Base-by-base conservation (phyloP, 2,329 filamentous ascomycete genomes). In the Sporothrix euskadiensis region DNA sequence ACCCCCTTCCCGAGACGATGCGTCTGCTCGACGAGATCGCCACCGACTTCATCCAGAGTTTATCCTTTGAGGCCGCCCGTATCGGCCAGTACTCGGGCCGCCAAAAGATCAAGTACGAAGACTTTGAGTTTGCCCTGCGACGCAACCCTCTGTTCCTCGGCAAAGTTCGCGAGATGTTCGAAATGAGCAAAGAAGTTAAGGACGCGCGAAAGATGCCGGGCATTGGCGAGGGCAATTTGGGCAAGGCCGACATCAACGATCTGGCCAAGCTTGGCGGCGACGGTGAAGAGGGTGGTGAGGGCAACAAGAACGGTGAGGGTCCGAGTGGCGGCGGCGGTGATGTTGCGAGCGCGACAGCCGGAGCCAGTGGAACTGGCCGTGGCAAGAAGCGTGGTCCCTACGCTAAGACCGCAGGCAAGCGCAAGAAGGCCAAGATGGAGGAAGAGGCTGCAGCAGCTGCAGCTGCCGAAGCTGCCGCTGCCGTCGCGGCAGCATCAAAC, bases 71-170 rank as follows among this genome's bases (percentile, higher is more conserved):
- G 80, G 95, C 96, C 4, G 93, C 94, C 4, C 90, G 93, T 61
- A 91, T 91, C 71, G 96, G 96, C 0, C 90, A 93, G 81, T 93
- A 97, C 82, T 90, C 92, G 2, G 92, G 94, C 0, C 92, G 96
- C 1, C 93, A 97, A 79, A 99, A 99, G 84, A 94, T 99, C 83
- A 99, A 99, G 82, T 93, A 97, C 79, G 95, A 98, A 79, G 96
- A 99, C 82, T 97, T 99, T 84, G 94, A 97, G 79, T 99, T 97
- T 82, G 94, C 94, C 54, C 89, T 98, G 77, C 89, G 96, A 44
- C 89, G 92, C 76, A 97, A 98, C 79, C 91, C 92, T 9, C 86
- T 88, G 74, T 97, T 97, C 80, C 85, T 98, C 59, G 96, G 96
- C 68, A 90, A 95, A 79, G 94, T 98, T 72, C 90, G 93, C 80